Evolutionary conservation across 257 asterid genomes (phyloP).

Genomic region (Jaltomata sinuosa): DNA sequence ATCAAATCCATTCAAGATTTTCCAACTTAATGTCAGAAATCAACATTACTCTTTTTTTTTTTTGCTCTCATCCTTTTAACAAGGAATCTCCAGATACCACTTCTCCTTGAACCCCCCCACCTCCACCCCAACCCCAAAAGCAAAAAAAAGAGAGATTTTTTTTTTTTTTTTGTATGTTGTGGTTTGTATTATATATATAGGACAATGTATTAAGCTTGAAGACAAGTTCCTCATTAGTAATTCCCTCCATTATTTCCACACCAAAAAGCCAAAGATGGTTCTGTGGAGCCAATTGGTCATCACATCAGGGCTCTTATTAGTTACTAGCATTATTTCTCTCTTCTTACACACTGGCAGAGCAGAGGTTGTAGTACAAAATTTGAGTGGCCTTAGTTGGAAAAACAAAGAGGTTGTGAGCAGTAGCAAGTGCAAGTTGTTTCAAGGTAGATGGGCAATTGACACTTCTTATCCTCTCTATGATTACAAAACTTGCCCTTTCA

Average conservation of each 20-base stretch:
- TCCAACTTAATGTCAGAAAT: not conserved
- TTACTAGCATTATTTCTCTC: not conserved
- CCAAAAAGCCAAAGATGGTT: not conserved
- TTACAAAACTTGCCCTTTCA: conserved; percentile 45
- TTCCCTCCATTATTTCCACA: not conserved
- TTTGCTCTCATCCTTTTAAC: not conserved
- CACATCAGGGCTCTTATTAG: not conserved
- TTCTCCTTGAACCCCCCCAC: not conserved
- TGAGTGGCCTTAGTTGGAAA: not conserved
- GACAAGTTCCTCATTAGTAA: not conserved
- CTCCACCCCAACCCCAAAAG: not conserved
- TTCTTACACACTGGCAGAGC: not conserved
- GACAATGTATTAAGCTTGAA: not conserved
- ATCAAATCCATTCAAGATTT: not conserved
- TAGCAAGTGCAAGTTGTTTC: conserved; percentile 50
- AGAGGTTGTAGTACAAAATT: not conserved
- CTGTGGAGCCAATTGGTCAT: not conserved
- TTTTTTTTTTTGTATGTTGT: not conserved
- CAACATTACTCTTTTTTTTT: not conserved
- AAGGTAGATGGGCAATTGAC: conserved; percentile 54
- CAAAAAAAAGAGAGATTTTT: not conserved
- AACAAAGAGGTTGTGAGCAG: conserved; percentile 4
- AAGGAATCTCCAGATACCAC: not conserved
- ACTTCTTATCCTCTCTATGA: conserved; percentile 42
- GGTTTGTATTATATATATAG: not conserved